Evolutionary conservation across 495 filamentous ascomycete species (phyloP).

Genomic region (Hypoxylon crocopeplum): DNA sequence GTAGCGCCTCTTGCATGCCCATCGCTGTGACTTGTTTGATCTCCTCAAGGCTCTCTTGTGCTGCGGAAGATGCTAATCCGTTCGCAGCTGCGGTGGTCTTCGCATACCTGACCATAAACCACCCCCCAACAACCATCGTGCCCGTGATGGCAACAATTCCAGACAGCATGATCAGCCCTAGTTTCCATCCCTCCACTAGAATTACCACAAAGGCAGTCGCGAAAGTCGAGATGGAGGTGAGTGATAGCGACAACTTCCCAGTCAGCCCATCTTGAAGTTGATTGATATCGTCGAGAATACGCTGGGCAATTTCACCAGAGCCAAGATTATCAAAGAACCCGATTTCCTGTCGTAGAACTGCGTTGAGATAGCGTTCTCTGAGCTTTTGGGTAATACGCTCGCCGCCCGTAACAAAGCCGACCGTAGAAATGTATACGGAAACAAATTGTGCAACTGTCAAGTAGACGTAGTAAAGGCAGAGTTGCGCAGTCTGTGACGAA

Average conservation of each 20-base stretch:
- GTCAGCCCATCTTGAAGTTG: slow-evolving; percentile 75
- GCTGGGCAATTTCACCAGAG: slow-evolving; percentile 42
- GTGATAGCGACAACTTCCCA: slow-evolving; percentile 71
- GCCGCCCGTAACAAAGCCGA: slow-evolving; percentile 37
- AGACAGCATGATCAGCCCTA: slow-evolving; percentile 63
- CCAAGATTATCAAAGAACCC: slow-evolving; percentile 49
- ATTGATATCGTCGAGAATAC: slow-evolving; percentile 55
- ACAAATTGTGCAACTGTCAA: slow-evolving; percentile 53
- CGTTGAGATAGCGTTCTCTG: slow-evolving; percentile 45
- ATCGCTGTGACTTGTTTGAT: too few relatives aligned
- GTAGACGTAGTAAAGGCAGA: slow-evolving; percentile 50
- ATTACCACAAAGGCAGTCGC: slow-evolving; percentile 76
- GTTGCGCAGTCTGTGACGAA: background rate
- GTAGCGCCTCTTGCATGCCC: too few relatives aligned
- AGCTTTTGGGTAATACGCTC: slow-evolving; percentile 44
- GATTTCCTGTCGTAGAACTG: slow-evolving; percentile 49
- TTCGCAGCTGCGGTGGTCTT: too few relatives aligned
- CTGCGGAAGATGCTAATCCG: too few relatives aligned
- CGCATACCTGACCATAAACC: too few relatives aligned
- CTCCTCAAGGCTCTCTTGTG: too few relatives aligned
- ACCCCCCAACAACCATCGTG: too few relatives aligned
- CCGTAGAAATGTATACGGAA: slow-evolving; percentile 43
- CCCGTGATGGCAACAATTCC: too few relatives aligned
- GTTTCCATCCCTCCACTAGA: slow-evolving; percentile 73
- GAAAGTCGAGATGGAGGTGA: slow-evolving; percentile 73